A percentile compares a stretch with the other conserved stretches of the same genome.
phyloP scores from a whole-genome alignment of 352 stramenopile species.

The Achlya hypogyna region DNA sequence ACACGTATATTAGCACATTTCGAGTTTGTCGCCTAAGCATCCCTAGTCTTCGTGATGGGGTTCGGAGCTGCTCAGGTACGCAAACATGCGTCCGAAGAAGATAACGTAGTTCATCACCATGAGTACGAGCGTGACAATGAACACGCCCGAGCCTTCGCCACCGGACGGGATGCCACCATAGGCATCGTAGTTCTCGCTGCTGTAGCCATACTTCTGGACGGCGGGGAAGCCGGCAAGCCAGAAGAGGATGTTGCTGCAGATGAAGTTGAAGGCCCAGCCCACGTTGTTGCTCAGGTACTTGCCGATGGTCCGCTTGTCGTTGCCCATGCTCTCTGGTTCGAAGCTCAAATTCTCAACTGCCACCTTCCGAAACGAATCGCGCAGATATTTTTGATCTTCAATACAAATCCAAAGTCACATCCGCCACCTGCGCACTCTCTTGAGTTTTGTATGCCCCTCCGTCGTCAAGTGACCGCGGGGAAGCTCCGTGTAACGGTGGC shows the following conservation, averaged over 20 bases:
- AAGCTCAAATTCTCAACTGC: neutral
- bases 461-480: too few relatives aligned
- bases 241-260: slow-evolving; percentile 71
- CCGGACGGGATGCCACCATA: slow-evolving; percentile 70
- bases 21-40: too few relatives aligned
- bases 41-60: slow-evolving; percentile 22
- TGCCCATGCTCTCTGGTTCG: neutral
- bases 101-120: slow-evolving; percentile 66
- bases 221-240: slow-evolving; percentile 74
- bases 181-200: slow-evolving; percentile 57
- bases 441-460: too few relatives aligned
- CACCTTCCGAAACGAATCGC: neutral
- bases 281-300: slow-evolving; percentile 65
- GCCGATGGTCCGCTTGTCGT: slow-evolving; percentile 22
- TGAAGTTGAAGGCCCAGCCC: slow-evolving; percentile 81
- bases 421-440: too few relatives aligned
- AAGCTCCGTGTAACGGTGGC: too few relatives aligned
- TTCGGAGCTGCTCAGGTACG: slow-evolving; percentile 41
- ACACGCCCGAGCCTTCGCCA: slow-evolving; percentile 60
- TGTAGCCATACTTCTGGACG: slow-evolving; percentile 71
- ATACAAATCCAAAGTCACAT: neutral
- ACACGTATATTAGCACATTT: too few relatives aligned
- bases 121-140: slow-evolving; percentile 47
- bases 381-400: neutral
- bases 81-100: slow-evolving; percentile 41